These are phyloP conservation scores for Pyrenochaeta sp. DNA, from an alignment of 2,329 filamentous ascomycete species.

Conservation along the genomic window DNA sequence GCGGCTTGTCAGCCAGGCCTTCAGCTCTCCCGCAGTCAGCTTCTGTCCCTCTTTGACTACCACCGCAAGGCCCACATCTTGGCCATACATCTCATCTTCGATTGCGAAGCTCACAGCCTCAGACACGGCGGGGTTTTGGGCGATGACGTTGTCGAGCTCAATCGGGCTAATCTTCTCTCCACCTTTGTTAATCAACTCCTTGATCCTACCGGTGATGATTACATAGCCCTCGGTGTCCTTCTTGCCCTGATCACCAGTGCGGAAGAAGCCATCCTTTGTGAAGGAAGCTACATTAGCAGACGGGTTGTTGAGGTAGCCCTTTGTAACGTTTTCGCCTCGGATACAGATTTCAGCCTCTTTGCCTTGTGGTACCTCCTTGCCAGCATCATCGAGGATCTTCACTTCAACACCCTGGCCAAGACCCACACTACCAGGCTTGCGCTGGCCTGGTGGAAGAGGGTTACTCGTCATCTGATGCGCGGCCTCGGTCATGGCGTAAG, in stretches of 20 bases:
- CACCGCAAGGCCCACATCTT: constrained; percentile 80
- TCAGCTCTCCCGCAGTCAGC: constrained; percentile 67
- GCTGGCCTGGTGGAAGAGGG: constrained; percentile 69
- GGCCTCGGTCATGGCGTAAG: constrained; percentile 93
- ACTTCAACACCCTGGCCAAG: constrained; percentile 85
- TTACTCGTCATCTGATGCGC: constrained; percentile 84
- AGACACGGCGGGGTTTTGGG: constrained; percentile 74
- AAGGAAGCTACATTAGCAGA: constrained; percentile 78
- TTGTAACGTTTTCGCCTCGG: constrained; percentile 81
- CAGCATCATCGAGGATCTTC: constrained; percentile 75
- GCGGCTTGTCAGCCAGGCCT: constrained; percentile 72
- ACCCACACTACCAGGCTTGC: constrained; percentile 83
- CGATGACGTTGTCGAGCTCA: constrained; percentile 83
- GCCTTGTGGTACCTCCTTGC: constrained; percentile 73
- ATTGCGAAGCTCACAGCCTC: constrained; percentile 88
- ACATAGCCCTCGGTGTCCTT: constrained; percentile 82
- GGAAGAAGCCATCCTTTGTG: constrained; percentile 80
- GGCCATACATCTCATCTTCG: constrained; percentile 82
- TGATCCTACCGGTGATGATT: constrained; percentile 88
- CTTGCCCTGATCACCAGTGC: constrained; percentile 87
- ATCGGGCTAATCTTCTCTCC: constrained; percentile 91
- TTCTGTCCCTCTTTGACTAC: constrained; percentile 72
- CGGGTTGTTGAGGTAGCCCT: constrained; percentile 84
- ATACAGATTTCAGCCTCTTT: constrained; percentile 84
- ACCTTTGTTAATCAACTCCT: constrained; percentile 91